Evolutionary conservation across 164 flowering plant genomes (phyloP), one percentile per base, ranked within the genome.

Genomic region (grape (Vitis vinifera)): DNA sequence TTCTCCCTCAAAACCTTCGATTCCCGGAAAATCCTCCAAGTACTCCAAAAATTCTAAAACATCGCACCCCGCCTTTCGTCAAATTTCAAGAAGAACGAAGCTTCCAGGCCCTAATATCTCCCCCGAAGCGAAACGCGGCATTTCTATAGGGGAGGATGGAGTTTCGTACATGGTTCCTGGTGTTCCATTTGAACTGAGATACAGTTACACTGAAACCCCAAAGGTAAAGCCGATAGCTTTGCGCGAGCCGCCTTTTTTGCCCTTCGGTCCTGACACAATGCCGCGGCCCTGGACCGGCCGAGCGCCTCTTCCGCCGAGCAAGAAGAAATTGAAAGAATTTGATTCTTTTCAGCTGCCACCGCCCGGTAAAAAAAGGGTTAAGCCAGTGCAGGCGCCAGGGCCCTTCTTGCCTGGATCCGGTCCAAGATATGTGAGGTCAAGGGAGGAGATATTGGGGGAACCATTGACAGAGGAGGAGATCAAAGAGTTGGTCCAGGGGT

Each of bases 341-440:
- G 95, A 92, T 64, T 90, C 93, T 1, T 90, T 90, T 59, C 53
- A 51, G 71, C 71, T 86, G 82, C 97, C 95, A 4, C 91, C 92
- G 2, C 83, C 89, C 0, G 62, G 84, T 67, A 91, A 93, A 84
- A 93, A 95, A 70, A 97, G 98, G 49, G 92, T 93, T 19, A 95
- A 90, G 82, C 85, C 94, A 0, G 96, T 95, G 27, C 98, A 95
- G 87, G 63, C 84, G 13, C 98, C 98, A 9, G 97, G 98, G 12
- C 99, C 98, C 6, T 95, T 64, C 62, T 60, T 91, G 75, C 78
- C 91, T 0, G 98, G 99, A 44, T 71, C 89, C 0, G 94, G 93
- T 0, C 97, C 98, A 0, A 86, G 70, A 84, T 81, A 86, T 75
- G 92, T 76, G 37, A 65, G 1, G 75, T 72, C 86, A 0, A 83